phyloP scores from a whole-genome alignment of 371 early-diverging fungal genomes.

The Mortierella sp. region DNA sequence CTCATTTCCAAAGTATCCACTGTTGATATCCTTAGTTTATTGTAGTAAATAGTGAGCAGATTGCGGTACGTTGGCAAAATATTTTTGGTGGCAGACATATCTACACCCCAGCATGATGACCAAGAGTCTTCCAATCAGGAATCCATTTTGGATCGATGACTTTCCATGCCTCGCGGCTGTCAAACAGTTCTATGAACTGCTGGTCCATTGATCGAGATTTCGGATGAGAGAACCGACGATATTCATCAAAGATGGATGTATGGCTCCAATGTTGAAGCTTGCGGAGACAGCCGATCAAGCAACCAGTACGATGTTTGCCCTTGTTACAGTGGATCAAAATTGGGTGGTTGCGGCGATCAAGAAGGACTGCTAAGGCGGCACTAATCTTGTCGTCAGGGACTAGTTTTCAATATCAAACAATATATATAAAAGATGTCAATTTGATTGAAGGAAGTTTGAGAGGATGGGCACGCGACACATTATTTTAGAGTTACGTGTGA shows the following conservation, averaged over 20 bases:
- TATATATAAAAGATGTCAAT: not conserved
- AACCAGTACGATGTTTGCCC: constrained; percentile 98
- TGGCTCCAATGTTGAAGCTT: constrained; percentile 95
- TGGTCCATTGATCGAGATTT: constrained; percentile 97
- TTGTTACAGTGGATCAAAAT: constrained; percentile 97
- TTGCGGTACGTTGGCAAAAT: not conserved
- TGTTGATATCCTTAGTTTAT: not conserved
- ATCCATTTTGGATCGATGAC: constrained; percentile 87
- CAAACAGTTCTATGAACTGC: constrained; percentile 97
- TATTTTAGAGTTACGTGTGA: not conserved
- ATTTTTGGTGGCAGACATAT: not conserved
- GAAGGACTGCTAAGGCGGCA: constrained; percentile 85
- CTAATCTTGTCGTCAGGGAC: constrained; percentile 93
- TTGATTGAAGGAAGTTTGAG: not conserved
- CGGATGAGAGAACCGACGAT: constrained; percentile 93
- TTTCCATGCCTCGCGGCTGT: constrained; percentile 83
- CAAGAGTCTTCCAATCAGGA: constrained; percentile 54
- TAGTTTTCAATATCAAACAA: constrained; percentile 25
- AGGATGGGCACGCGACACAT: not conserved
- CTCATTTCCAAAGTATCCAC: not conserved
- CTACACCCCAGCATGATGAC: constrained; percentile 33
- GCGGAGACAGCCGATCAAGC: constrained; percentile 94
- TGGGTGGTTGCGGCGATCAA: constrained; percentile 90
- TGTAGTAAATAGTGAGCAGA: not conserved
- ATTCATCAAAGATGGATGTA: constrained; percentile 97